Conservation (phyloP, 179 eudicot species). For the Actinidia arguta region DNA sequence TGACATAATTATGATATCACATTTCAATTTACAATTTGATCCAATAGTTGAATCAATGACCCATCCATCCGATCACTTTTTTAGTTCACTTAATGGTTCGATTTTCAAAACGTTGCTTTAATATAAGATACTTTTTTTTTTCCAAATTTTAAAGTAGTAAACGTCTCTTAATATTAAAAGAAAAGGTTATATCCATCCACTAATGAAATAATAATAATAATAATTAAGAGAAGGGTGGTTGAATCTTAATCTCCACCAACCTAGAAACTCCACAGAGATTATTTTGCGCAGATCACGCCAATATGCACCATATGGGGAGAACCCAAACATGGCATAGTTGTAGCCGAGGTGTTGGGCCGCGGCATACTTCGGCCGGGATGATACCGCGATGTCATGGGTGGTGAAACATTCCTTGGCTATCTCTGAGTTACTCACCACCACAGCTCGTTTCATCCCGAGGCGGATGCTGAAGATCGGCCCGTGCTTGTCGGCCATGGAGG, state of each 20-base stretch:
- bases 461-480: slow-evolving; percentile 37
- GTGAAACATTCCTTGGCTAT: slow-evolving; percentile 36
- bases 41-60: too few relatives aligned
- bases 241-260: neutral
- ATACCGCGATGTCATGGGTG: slow-evolving; percentile 24
- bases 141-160: too few relatives aligned
- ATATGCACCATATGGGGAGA: slow-evolving; percentile 31
- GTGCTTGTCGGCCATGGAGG: slow-evolving; percentile 23
- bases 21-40: too few relatives aligned
- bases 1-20: too few relatives aligned
- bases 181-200: too few relatives aligned
- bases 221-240: too few relatives aligned
- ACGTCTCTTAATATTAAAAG: too few relatives aligned
- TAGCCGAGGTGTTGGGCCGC: slow-evolving; percentile 25
- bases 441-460: slow-evolving; percentile 21
- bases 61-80: too few relatives aligned
- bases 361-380: slow-evolving; percentile 20
- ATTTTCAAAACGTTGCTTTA: too few relatives aligned
- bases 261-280: slow-evolving; percentile 24
- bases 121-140: too few relatives aligned
- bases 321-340: slow-evolving; percentile 29
- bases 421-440: slow-evolving; percentile 27
- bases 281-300: slow-evolving; percentile 41
- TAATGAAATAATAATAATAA: too few relatives aligned
- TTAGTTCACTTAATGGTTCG: too few relatives aligned